Evolutionary conservation across 306 rosid species (phyloP), one percentile per base, ranked within the genome.

Genomic region (Pyrus communis): DNA sequence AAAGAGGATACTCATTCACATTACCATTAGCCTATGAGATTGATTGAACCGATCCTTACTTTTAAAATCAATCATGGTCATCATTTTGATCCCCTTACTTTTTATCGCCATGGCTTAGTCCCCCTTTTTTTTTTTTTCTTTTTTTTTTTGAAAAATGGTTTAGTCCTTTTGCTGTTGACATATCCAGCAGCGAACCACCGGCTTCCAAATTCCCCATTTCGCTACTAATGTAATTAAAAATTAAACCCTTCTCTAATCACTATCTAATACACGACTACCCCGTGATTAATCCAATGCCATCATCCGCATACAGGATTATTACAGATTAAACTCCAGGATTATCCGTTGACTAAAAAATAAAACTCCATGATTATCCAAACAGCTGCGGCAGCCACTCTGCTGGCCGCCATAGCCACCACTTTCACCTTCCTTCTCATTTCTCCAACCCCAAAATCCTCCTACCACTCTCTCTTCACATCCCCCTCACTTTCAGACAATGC

Each of bases 401-500:
- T 90, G 18, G 76, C 77, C 85, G 64, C 21, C 21, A 6, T 88
- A 70, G 73, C 74, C 58, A 70, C 83, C 65, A 84, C 87, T 15
- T 75, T 60, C 67, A 73, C 40, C 70, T 68, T 80, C 78, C 58
- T 82, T 61, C 84, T 84, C 58, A 42, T 86, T 54, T 35, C 87
- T 25, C 81, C 88, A 4, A 49, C 85, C 19, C 82, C 84, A 33
- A 87, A 86, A 78, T 42, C 93, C 55, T 55, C 57, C 23, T 86
- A 82, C 43, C 94, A 91, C 73, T 82, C 91, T 17, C 91, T 91
- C 85, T 91, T 75, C 84, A 21, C 82, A 19, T 90, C 96, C 5
- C 2, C 46, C 35, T 83, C 92, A 9, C 76, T 89, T 1, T 73
- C 91, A 31, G 76, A 78, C 67, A 89, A 89, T 76, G 75, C 64